phyloP scores from a whole-genome alignment of 2,329 filamentous ascomycete species.

The Sarocladiaceae sp. region DNA sequence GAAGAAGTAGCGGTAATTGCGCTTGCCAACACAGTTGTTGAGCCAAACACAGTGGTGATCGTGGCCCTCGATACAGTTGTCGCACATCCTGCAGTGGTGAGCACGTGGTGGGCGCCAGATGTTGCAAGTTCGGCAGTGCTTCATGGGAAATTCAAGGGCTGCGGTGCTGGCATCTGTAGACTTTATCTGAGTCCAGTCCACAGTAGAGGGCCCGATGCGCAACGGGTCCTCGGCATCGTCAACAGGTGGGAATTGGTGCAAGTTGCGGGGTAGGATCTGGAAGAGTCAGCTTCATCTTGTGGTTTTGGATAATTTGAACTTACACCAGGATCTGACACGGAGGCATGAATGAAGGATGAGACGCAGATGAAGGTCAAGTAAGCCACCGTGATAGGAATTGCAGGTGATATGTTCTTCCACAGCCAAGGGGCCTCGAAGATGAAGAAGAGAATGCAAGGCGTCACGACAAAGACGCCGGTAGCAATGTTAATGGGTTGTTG shows the following conservation, averaged over 20 bases:
- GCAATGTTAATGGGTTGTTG: conserved; percentile 85
- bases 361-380: conserved; percentile 90
- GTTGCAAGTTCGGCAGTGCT: conserved; percentile 96
- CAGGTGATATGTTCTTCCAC: conserved; percentile 82
- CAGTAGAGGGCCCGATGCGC: conserved; percentile 76
- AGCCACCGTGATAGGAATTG: conserved; percentile 82
- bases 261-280: conserved; percentile 85
- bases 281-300: conserved; percentile 7
- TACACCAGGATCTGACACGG: conserved; percentile 87
- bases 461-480: conserved; percentile 73
- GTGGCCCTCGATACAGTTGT: conserved; percentile 95
- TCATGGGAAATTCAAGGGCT: conserved; percentile 96
- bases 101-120: conserved; percentile 95
- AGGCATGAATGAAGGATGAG: conserved; percentile 92
- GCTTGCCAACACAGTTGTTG: conserved; percentile 94
- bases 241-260: conserved; percentile 79
- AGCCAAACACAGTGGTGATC: conserved; percentile 99
- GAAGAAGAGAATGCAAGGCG: conserved; percentile 82
- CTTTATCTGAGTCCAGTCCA: conserved; percentile 90
- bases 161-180: conserved; percentile 70
- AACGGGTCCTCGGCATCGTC: conserved; percentile 77
- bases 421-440: conserved; percentile 78
- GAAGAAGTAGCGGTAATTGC: conserved; percentile 98
- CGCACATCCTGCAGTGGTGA: conserved; percentile 94
- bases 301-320: conserved; percentile 31